Conservation (phyloP, 345 rosid species). For the Hevea brasiliensis region DNA sequence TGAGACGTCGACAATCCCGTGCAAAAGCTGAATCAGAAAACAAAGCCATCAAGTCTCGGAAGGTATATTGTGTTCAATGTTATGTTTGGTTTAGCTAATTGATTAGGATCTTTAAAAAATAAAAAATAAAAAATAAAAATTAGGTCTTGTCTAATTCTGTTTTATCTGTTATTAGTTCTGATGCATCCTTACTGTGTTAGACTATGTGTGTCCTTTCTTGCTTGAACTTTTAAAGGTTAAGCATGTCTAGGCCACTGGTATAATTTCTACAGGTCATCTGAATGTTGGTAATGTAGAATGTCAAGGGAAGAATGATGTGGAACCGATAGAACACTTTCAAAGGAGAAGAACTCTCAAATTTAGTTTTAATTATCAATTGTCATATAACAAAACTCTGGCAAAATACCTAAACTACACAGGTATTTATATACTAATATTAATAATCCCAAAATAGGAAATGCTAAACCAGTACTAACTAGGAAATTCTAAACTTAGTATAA, state of each 20-base stretch:
- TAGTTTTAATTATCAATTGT: no score
- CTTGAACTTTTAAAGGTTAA: constrained; percentile 2
- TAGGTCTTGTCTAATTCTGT: not conserved
- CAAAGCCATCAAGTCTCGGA: constrained; percentile 64
- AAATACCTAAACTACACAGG: no score
- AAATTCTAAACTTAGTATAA: no score
- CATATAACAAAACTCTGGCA: no score
- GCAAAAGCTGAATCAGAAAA: constrained; percentile 88
- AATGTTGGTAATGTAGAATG: not conserved
- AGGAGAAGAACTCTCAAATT: no score
- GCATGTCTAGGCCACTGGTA: not conserved
- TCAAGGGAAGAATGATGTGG: no score
- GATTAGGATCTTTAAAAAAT: not conserved
- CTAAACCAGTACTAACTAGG: no score
- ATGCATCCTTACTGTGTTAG: not conserved
- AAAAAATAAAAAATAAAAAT: not conserved
- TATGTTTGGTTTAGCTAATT: not conserved
- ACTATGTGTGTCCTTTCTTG: not conserved
- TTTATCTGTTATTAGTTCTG: not conserved
- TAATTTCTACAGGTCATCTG: not conserved
- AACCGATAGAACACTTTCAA: no score
- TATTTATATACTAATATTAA: no score
- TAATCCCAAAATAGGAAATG: no score
- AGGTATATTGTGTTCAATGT: constrained; percentile 40
- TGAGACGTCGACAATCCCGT: constrained; percentile 91